Evolutionary conservation across 331 rosid genomes (phyloP).

Genomic region (Malus hybrid): DNA sequence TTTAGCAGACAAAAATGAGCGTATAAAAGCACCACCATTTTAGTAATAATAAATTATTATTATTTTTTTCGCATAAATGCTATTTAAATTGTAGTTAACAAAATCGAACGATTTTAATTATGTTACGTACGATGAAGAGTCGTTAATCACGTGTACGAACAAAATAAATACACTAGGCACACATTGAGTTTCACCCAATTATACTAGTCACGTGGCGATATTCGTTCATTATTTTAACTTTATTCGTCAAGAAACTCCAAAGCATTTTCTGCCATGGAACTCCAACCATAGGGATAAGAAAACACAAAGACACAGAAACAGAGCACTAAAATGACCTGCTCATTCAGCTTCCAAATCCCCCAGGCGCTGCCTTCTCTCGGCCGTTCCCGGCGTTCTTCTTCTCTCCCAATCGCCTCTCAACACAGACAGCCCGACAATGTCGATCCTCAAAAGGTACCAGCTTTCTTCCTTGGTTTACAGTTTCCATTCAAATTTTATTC

Average conservation of each 20-base stretch:
- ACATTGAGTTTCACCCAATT: too few relatives aligned
- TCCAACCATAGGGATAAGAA: conserved; percentile 35
- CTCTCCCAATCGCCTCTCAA: conserved; percentile 31
- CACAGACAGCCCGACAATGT: conserved; percentile 18
- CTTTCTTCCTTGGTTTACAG: neutral
- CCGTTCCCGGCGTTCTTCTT: conserved; percentile 12
- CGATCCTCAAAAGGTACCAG: conserved; percentile 16
- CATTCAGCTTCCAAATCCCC: conserved; percentile 55
- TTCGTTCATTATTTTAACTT: neutral
- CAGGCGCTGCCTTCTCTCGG: conserved; percentile 68
- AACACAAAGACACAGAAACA: neutral
- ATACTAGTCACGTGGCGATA: neutral
- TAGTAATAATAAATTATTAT: too few relatives aligned
- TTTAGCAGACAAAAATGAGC: fast-evolving
- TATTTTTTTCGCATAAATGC: too few relatives aligned
- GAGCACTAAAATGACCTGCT: conserved; percentile 51
- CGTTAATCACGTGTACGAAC: too few relatives aligned
- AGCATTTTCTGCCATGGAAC: conserved; percentile 37
- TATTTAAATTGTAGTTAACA: too few relatives aligned
- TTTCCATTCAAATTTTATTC: neutral
- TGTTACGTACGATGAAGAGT: too few relatives aligned
- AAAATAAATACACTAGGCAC: too few relatives aligned
- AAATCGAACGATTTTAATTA: too few relatives aligned
- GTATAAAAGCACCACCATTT: fast-evolving
- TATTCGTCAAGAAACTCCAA: neutral